Percentiles rank a stretch among this genome's conserved stretches.
Conservation (phyloP, 768 basidiomycete genomes). For the Termitomyces sp. region DNA sequence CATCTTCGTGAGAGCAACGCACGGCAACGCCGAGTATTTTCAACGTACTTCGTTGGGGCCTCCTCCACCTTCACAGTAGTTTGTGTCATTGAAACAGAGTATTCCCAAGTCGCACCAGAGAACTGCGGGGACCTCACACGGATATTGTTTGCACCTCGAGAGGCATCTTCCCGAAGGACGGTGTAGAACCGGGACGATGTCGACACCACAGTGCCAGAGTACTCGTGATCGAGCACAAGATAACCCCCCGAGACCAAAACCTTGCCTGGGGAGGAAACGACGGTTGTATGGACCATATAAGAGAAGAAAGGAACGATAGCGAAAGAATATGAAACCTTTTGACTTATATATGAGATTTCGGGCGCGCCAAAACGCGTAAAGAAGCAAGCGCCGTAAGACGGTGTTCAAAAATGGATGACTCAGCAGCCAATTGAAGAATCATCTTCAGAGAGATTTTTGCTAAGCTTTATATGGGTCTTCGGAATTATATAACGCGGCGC, state of each 20-base stretch:
- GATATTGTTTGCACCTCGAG: conserved; percentile 37
- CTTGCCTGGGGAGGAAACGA: conserved; percentile 91
- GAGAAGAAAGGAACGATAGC: conserved; percentile 4
- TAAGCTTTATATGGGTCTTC: neutral
- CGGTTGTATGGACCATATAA: conserved; percentile 47
- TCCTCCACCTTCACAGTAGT: conserved; percentile 27
- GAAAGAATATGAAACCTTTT: neutral
- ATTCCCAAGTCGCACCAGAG: conserved; percentile 70
- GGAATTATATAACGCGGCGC: neutral
- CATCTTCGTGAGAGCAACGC: conserved; percentile 7
- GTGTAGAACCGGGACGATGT: conserved; percentile 95
- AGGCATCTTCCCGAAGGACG: conserved; percentile 41
- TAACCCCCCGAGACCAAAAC: conserved; percentile 95
- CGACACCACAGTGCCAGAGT: conserved; percentile 84
- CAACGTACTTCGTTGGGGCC: conserved; percentile 32
- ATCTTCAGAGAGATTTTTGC: neutral
- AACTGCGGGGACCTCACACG: conserved; percentile 91
- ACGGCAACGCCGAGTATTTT: conserved; percentile 1
- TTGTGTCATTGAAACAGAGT: conserved; percentile 40
- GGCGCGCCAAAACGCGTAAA: conserved; percentile 10
- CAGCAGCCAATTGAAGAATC: neutral
- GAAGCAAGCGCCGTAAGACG: neutral
- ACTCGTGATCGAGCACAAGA: conserved; percentile 86
- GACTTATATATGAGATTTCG: conserved; percentile 6
- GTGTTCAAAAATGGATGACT: conserved; percentile 7